phyloP scores from a whole-genome alignment of 2,329 filamentous ascomycete genomes.

The Helotiales sp. region DNA sequence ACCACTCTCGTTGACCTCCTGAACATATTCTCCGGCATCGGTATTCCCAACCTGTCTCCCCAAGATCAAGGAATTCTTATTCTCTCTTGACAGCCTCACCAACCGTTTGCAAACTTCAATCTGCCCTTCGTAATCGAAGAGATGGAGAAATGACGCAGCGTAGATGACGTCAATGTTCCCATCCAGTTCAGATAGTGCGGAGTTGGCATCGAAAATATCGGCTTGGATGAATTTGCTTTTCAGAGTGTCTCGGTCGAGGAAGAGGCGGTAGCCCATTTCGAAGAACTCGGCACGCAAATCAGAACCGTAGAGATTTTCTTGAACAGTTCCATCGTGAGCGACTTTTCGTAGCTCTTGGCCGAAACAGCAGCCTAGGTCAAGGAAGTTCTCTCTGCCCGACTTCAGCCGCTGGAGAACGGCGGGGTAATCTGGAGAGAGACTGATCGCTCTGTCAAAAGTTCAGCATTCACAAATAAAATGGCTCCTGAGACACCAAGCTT shows the following conservation, averaged over 20 bases:
- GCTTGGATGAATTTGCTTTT: constrained; percentile 35
- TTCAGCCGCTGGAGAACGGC: constrained; percentile 19
- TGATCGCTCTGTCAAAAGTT: too few species aligned
- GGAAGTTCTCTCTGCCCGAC: constrained; percentile 21
- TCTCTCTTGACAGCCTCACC: constrained; percentile 21
- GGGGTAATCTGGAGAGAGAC: constrained; percentile 10
- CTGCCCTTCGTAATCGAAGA: constrained; percentile 37
- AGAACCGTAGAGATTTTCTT: constrained; percentile 33
- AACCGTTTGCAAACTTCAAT: constrained; percentile 9
- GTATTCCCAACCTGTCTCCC: background rate
- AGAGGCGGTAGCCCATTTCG: constrained; percentile 40
- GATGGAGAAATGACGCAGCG: constrained; percentile 17
- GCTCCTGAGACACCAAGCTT: too few species aligned
- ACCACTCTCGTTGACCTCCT: background rate
- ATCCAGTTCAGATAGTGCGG: constrained; percentile 36
- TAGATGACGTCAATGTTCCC: constrained; percentile 28
- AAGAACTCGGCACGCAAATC: constrained; percentile 37
- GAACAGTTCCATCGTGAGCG: constrained; percentile 37
- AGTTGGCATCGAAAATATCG: constrained; percentile 35
- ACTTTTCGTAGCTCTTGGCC: constrained; percentile 42
- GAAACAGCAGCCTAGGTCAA: constrained; percentile 43
- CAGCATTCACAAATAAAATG: too few species aligned
- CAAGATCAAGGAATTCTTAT: constrained; percentile 11
- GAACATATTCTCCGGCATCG: background rate
- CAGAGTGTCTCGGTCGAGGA: constrained; percentile 36